phyloP scores from a whole-genome alignment of 352 stramenopile species.

The Globisporangium cederbergense region DNA sequence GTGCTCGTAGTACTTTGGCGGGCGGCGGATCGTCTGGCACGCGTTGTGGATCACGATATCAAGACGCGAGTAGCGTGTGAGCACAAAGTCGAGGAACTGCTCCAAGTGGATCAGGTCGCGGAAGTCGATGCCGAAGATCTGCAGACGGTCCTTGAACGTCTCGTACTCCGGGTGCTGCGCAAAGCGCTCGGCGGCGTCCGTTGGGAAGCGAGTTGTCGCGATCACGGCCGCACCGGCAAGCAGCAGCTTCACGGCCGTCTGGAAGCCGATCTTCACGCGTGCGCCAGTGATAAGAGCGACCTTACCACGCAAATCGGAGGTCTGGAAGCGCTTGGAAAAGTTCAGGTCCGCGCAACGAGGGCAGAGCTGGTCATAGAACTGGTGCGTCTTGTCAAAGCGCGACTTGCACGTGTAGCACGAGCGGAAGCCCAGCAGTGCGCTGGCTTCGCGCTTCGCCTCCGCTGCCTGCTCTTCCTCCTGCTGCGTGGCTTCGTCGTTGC shows the following conservation, averaged over 20 bases:
- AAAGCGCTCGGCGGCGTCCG: constrained; percentile 90
- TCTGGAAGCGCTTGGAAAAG: constrained; percentile 94
- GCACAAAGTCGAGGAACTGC: constrained; percentile 90
- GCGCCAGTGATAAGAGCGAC: constrained; percentile 94
- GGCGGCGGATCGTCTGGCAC: constrained; percentile 95
- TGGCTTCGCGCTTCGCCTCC: constrained; percentile 52
- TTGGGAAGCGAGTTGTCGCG: constrained; percentile 94
- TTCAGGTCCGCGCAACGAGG: constrained; percentile 92
- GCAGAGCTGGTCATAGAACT: constrained; percentile 97
- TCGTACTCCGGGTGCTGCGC: constrained; percentile 90
- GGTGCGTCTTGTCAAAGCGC: constrained; percentile 93
- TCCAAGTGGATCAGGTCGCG: constrained; percentile 94
- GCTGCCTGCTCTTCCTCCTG: constrained; percentile 46
- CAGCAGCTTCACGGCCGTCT: constrained; percentile 93
- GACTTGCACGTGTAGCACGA: constrained; percentile 97
- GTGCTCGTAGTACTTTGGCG: constrained; percentile 93
- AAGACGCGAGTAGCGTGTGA: constrained; percentile 83
- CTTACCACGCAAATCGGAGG: constrained; percentile 82
- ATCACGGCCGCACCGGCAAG: constrained; percentile 91
- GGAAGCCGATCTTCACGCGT: constrained; percentile 97
- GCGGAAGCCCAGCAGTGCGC: constrained; percentile 70
- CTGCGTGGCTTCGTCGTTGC: constrained; percentile 48
- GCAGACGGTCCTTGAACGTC: constrained; percentile 90
- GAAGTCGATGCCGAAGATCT: constrained; percentile 96
- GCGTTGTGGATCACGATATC: constrained; percentile 98